Evolutionary conservation across 495 filamentous ascomycete genomes (phyloP).

Genomic region (Rhizodiscina lignyota): DNA sequence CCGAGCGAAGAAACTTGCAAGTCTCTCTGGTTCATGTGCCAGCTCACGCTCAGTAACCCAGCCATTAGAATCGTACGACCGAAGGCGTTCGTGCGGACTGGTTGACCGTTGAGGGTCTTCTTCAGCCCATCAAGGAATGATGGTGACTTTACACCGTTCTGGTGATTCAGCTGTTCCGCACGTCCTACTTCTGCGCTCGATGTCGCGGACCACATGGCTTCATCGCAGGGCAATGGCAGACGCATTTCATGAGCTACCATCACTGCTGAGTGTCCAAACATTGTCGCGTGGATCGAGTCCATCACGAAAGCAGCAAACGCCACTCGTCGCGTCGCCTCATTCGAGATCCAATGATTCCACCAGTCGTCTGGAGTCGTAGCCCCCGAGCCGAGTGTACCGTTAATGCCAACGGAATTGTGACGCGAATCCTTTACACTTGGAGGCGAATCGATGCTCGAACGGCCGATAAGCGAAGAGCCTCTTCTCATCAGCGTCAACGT

Average conservation of each 20-base stretch:
- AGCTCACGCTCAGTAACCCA: conserved; percentile 80
- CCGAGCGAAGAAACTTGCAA: conserved; percentile 83
- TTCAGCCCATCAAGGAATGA: conserved; percentile 88
- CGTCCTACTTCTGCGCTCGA: conserved; percentile 76
- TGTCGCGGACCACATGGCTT: conserved; percentile 83
- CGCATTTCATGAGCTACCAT: conserved; percentile 97
- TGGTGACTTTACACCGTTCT: conserved; percentile 69
- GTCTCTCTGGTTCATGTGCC: conserved; percentile 96
- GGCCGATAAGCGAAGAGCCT: conserved; percentile 82
- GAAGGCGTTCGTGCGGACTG: conserved; percentile 84
- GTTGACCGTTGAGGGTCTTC: conserved; percentile 70
- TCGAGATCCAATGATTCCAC: conserved; percentile 95
- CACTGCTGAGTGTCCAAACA: conserved; percentile 94
- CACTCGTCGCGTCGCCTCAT: conserved; percentile 75
- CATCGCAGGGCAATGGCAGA: conserved; percentile 83
- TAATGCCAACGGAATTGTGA: conserved; percentile 11
- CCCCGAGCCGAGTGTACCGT: too few relatives aligned
- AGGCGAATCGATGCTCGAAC: conserved; percentile 72
- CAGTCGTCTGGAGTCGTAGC: conserved; percentile 65
- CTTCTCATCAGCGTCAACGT: conserved; percentile 91
- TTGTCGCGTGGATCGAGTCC: conserved; percentile 90
- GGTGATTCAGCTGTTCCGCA: conserved; percentile 66
- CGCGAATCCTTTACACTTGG: conserved; percentile 51
- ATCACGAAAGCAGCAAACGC: conserved; percentile 93
- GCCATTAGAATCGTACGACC: conserved; percentile 94